Percentiles rank a stretch among this genome's conserved stretches.
phyloP scores from a whole-genome alignment of 2,329 filamentous ascomycete species.

The Aaosphaeria arxii region DNA sequence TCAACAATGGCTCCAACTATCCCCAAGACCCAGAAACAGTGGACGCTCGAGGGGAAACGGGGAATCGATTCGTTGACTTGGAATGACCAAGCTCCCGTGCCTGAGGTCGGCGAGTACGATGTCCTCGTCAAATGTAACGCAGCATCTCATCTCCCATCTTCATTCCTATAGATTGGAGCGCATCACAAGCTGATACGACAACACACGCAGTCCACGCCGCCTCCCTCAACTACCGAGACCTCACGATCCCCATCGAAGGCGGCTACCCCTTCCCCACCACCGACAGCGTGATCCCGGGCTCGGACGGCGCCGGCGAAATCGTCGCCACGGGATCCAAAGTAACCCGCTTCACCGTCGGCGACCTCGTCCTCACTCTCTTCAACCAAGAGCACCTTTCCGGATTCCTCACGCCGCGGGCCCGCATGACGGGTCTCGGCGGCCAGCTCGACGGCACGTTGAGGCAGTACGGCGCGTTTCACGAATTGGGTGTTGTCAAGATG shows the following conservation, averaged over 20 bases:
- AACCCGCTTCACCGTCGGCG: not conserved
- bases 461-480: not conserved
- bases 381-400: not conserved
- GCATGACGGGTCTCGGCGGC: not conserved
- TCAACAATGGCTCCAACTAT: too few relatives aligned
- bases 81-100: too few relatives aligned
- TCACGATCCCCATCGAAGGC: not conserved
- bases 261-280: not conserved
- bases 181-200: too few relatives aligned
- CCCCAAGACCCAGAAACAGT: too few relatives aligned
- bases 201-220: constrained; percentile 4
- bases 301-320: not conserved
- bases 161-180: too few relatives aligned
- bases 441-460: not conserved
- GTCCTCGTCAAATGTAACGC: too few relatives aligned
- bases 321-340: not conserved
- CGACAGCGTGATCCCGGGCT: not conserved
- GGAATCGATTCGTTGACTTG: too few relatives aligned
- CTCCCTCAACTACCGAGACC: constrained; percentile 21
- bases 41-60: too few relatives aligned
- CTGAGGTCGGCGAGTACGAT: too few relatives aligned
- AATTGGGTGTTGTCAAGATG: not conserved
- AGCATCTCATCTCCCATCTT: too few relatives aligned
- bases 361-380: not conserved
- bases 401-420: not conserved